Percentiles rank a stretch among this genome's conserved stretches.
Evolutionary conservation across 805 yeast genomes (phyloP).

Genomic region (Zygoascus ofunaensis): DNA sequence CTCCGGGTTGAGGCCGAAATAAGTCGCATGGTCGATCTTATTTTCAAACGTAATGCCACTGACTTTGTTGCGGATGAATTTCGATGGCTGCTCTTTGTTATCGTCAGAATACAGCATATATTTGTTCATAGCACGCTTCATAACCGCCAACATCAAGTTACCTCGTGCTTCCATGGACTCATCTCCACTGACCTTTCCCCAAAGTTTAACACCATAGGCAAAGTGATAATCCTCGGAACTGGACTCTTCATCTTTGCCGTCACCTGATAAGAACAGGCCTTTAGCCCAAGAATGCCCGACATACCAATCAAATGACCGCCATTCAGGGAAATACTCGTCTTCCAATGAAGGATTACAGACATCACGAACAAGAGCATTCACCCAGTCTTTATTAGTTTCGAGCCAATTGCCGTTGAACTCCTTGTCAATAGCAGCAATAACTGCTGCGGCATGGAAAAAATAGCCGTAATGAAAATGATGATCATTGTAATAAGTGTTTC

Average conservation of each 20-base stretch:
- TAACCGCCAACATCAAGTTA: slow-evolving; percentile 49
- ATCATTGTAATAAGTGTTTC: slow-evolving; percentile 68
- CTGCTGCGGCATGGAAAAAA: slow-evolving; percentile 72
- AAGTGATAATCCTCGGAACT: slow-evolving; percentile 66
- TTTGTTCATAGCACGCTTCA: slow-evolving; percentile 44
- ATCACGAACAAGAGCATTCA: slow-evolving; percentile 54
- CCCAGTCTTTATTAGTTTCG: slow-evolving; percentile 41
- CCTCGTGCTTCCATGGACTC: slow-evolving; percentile 46
- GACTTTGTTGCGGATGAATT: slow-evolving; percentile 50
- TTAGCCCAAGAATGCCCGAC: slow-evolving; percentile 74
- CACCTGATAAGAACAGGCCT: slow-evolving; percentile 54
- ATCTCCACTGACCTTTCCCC: slow-evolving; percentile 57
- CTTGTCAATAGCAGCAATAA: slow-evolving; percentile 54
- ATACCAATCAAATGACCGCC: slow-evolving; percentile 62
- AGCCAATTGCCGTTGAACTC: slow-evolving; percentile 46
- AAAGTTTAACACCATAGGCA: slow-evolving; percentile 59
- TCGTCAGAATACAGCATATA: slow-evolving; percentile 45
- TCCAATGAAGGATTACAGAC: slow-evolving; percentile 49
- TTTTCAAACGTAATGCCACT: slow-evolving; percentile 67
- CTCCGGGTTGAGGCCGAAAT: slow-evolving; percentile 53
- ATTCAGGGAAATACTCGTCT: slow-evolving; percentile 54
- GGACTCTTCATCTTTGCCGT: slow-evolving; percentile 67
- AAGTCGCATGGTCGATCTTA: slow-evolving; percentile 65
- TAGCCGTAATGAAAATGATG: slow-evolving; percentile 85
- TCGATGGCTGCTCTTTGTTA: slow-evolving; percentile 45